phyloP scores from a whole-genome alignment of 306 rosid species.

The Astragalus membranaceus region DNA sequence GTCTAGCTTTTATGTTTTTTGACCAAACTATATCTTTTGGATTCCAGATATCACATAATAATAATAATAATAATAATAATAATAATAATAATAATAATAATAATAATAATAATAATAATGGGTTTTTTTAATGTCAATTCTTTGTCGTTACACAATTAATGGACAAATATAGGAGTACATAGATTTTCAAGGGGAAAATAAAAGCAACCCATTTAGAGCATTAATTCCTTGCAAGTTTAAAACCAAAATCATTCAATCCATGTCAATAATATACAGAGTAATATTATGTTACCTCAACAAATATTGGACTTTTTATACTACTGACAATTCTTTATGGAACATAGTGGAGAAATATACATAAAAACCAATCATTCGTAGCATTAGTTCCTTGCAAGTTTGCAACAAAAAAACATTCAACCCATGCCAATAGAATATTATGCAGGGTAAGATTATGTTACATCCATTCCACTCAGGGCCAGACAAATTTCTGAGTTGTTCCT shows the following conservation, averaged over 20 bases:
- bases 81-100: too few relatives aligned
- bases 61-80: too few relatives aligned
- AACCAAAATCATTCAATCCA: not conserved
- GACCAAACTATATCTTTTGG: too few relatives aligned
- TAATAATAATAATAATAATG: too few relatives aligned
- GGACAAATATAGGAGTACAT: not conserved
- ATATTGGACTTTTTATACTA: too few relatives aligned
- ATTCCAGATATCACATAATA: too few relatives aligned
- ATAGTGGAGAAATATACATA: not conserved
- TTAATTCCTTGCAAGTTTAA: not conserved
- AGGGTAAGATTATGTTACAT: conserved; percentile 40
- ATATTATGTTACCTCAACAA: too few relatives aligned
- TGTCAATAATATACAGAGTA: not conserved
- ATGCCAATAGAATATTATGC: not conserved
- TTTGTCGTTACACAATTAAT: too few relatives aligned
- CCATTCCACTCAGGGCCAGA: conserved; percentile 33
- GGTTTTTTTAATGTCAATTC: too few relatives aligned
- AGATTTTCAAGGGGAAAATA: too few relatives aligned
- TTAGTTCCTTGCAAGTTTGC: not conserved
- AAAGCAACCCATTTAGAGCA: not conserved
- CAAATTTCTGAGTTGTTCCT: conserved; percentile 55
- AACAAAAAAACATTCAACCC: not conserved
- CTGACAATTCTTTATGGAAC: too few relatives aligned
- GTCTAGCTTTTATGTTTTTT: too few relatives aligned
- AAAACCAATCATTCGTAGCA: not conserved